Conservation (phyloP, 1,284 basidiomycete species). For the Austropuccinia psidii region DNA sequence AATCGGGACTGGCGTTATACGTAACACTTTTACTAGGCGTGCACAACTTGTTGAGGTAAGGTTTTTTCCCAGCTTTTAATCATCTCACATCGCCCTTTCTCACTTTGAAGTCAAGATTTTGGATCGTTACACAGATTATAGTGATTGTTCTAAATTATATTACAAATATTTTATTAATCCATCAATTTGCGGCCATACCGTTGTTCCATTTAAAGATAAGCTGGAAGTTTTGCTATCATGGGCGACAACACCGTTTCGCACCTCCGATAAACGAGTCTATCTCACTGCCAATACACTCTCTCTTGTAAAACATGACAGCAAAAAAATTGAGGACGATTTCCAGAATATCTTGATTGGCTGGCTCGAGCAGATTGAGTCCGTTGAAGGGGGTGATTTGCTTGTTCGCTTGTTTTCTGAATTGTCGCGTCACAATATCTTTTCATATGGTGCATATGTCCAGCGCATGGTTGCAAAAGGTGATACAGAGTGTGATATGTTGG, state of each 20-base stretch:
- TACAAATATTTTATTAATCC: conserved; percentile 30
- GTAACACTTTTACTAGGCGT: conserved; percentile 33
- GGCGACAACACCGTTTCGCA: conserved; percentile 20
- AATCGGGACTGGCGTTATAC: conserved; percentile 18
- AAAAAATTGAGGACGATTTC: conserved; percentile 28
- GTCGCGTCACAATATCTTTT: conserved; percentile 26
- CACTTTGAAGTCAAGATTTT: conserved; percentile 18
- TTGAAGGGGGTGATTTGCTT: conserved; percentile 26
- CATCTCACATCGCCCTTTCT: neutral
- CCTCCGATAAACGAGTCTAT: conserved; percentile 13
- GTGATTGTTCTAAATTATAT: conserved; percentile 32
- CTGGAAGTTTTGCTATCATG: conserved; percentile 34
- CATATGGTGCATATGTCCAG: conserved; percentile 35
- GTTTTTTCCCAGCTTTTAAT: neutral
- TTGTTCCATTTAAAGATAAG: conserved; percentile 28
- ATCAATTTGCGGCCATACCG: conserved; percentile 3
- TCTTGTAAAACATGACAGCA: conserved; percentile 26
- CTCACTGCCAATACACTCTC: conserved; percentile 18
- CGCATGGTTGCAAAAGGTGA: conserved; percentile 37
- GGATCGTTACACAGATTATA: conserved; percentile 31
- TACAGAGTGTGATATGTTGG: conserved; percentile 29
- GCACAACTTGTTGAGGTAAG: conserved; percentile 34
- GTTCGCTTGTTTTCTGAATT: conserved; percentile 36
- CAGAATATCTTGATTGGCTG: conserved; percentile 34
- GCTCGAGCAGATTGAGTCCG: conserved; percentile 35